These are phyloP conservation scores for Neoconidiobolus thromboides DNA, from an alignment of 371 early-diverging fungal species.

Conservation along the genomic window DNA sequence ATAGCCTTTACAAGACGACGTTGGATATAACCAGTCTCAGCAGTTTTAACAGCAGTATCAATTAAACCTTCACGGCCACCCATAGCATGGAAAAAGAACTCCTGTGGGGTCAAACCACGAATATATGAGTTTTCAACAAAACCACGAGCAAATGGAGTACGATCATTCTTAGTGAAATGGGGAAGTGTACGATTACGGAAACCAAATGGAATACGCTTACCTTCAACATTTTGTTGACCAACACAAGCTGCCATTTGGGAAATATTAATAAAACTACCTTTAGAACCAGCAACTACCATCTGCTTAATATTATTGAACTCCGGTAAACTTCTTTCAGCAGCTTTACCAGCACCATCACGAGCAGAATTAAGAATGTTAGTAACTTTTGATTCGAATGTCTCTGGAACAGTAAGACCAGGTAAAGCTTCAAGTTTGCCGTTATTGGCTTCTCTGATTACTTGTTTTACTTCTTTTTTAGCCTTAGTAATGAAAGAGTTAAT, in stretches of 20 bases:
- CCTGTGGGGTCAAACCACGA: constrained; percentile 93
- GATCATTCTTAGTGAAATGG: constrained; percentile 97
- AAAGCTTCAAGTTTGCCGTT: constrained; percentile 66
- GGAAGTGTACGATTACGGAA: constrained; percentile 94
- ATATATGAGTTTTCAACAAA: constrained; percentile 98
- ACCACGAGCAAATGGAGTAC: constrained; percentile 90
- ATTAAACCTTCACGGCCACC: constrained; percentile 99
- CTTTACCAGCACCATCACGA: constrained; percentile 49
- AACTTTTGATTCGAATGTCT: constrained; percentile 90
- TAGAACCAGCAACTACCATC: constrained; percentile 98
- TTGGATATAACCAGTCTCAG: constrained; percentile 99
- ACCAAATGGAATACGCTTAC: constrained; percentile 97
- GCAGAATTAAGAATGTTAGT: constrained; percentile 86
- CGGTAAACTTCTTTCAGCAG: constrained; percentile 73
- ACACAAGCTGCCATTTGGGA: constrained; percentile 99
- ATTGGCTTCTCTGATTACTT: constrained; percentile 75
- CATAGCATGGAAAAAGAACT: constrained; percentile 99
- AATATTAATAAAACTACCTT: constrained; percentile 97
- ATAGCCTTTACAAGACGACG: constrained; percentile 97
- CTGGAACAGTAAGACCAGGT: constrained; percentile 96
- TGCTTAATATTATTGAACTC: constrained; percentile 95
- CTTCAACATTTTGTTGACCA: constrained; percentile 99
- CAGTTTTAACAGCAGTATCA: constrained; percentile 99
- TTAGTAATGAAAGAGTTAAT: constrained; percentile 71
- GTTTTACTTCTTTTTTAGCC: constrained; percentile 72